Evolutionary conservation across 345 rosid species (phyloP), one percentile per base, ranked within the genome.

Genomic region (Euphorbia lathyris): DNA sequence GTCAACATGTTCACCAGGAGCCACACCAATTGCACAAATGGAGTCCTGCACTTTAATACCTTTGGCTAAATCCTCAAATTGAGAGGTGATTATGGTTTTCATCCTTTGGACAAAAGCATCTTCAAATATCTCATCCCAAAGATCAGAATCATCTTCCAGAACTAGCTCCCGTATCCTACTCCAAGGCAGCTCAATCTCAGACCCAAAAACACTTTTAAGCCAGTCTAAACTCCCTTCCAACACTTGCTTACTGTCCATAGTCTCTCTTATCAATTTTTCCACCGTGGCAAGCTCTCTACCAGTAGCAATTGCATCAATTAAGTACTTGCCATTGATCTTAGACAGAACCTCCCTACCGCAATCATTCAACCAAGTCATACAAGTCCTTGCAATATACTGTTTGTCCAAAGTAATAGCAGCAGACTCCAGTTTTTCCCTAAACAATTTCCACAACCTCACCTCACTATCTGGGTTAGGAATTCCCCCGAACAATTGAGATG

Each of bases 41-140:
- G 85, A 82, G 51, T 83, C 84, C 19, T 83, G 72, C 62, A 92
- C 78, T 74, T 83, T 83, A 67, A 95, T 78, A 29, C 75, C 83
- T 77, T 65, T 80, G 0, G 80, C 81, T 82, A 95, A 76, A 78
- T 85, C 83, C 72, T 82, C 85, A 78, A 90, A 95, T 68, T 88
- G 82, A 10, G 86, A 84, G 74, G 79, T 78, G 58, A 95, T 81
- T 74, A 95, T 83, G 19, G 78, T 66, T 83, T 88, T 92, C 97
- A 92, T 95, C 82, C 99, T 88, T 72, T 79, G 76, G 71, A 89
- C 86, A 80, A 95, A 95, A 9, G 99, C 96, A 84, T 86, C 86
- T 80, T 95, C 98, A 70, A 95, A 95, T 69, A 92, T 90, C 86
- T 92, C 98, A 84, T 92, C 90, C 99, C 99, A 92, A 69, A 92